Evolutionary conservation across 257 asterid genomes (phyloP), one percentile per base, ranked within the genome.

Genomic region (Phtheirospermum japonicum): DNA sequence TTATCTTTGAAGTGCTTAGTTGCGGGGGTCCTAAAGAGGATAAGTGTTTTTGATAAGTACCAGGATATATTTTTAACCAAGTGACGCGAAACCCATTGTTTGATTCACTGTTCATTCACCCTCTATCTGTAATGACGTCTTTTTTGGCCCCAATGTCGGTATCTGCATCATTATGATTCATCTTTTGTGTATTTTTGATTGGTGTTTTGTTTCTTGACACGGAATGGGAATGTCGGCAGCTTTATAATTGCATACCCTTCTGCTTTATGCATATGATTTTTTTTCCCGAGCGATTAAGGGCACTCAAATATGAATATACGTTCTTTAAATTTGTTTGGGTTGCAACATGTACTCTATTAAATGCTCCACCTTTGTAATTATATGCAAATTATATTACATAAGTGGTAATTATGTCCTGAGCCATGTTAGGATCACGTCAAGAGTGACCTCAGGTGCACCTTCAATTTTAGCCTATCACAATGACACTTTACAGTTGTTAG

Each of bases 381-480:
- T 6, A 37, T 55, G 63, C 20, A 37, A 11, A 61, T 31, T 61
- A 11, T 56, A 26, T 28, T 16, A 37, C 40, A 39, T 43, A 14
- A 59, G 60, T 11, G 19, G 11, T 17, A 51, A 51, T 26, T 39
- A 26, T 53, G 37, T 54, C 19, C 52, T 36, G 28, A 30, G 23
- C 12, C 59, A 53, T 20, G 43, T 50, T 53, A 19, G 53, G 49
- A 23, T 57, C 33, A 63, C 61, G 32, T 54, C 42, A 31, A 43
- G 67, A 69, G 2, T 52, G 45, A 50, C 54, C 58, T 58, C 59
- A 52, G 32, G 40, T 53, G 53, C 39, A 54, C 18, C 53, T 50
- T 23, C 56, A 65, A 42, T 40, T 40, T 40, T 40, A 9, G 48
- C 14, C 1, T 48, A 40, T 40, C 33, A 20, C 39, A 30, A n/a